A percentile compares a stretch with the other conserved stretches of the same genome.
Evolutionary conservation across 2,329 filamentous ascomycete genomes (phyloP).

Genomic region (Trichoderma sp.): DNA sequence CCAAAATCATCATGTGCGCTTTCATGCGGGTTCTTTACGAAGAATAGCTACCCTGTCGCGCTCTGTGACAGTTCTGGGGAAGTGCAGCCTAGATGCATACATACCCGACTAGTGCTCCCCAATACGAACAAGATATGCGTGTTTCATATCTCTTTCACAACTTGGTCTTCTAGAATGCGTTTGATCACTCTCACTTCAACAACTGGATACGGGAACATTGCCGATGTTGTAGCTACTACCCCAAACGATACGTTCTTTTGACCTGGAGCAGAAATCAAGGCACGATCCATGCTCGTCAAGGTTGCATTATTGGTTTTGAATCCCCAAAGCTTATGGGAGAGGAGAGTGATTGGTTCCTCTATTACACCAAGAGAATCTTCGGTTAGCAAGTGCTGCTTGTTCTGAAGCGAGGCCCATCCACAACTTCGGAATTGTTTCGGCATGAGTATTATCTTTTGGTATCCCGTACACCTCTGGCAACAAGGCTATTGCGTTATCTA

Average conservation of each 20-base stretch:
- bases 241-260: background rate
- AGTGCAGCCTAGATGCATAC: background rate
- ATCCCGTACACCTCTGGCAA: background rate
- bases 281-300: background rate
- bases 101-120: background rate
- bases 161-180: background rate
- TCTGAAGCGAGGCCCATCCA: background rate
- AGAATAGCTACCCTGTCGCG: background rate
- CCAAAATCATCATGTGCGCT: background rate
- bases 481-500: background rate
- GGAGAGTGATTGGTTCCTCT: background rate
- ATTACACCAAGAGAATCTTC: background rate
- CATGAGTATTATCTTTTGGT: background rate
- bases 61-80: background rate
- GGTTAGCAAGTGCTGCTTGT: background rate
- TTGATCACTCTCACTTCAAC: background rate
- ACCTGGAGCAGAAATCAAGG: background rate
- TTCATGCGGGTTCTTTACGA: background rate
- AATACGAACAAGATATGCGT: background rate
- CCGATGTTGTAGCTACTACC: background rate
- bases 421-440: background rate
- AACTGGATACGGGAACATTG: background rate
- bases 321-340: background rate
- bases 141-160: background rate
- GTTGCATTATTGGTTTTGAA: background rate